Evolutionary conservation across 257 asterid genomes (phyloP).

Genomic region (Plectranthus barbatus): DNA sequence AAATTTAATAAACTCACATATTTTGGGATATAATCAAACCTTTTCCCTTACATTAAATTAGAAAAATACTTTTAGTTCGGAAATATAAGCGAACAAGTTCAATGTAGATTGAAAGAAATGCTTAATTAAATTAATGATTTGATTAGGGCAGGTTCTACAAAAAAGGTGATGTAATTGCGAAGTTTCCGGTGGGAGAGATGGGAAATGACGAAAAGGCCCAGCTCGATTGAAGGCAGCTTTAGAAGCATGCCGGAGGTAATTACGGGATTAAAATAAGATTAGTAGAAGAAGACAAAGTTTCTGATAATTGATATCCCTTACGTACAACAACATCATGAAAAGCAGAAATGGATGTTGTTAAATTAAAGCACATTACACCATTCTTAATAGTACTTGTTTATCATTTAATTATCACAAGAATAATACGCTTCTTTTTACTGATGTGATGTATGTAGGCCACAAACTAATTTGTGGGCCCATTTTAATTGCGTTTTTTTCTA

Average conservation of each 20-base stretch:
- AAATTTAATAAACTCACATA: no score
- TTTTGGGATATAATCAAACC: no score
- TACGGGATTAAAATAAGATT: slow-evolving; percentile 17
- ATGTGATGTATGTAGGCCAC: slow-evolving; percentile 10
- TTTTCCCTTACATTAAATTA: no score
- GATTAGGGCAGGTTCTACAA: no score
- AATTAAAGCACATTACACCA: slow-evolving; percentile 18
- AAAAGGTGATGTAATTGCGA: background rate
- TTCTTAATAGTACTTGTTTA: slow-evolving; percentile 5
- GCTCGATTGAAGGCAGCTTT: slow-evolving; percentile 19
- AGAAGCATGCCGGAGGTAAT: slow-evolving; percentile 26
- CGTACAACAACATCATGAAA: slow-evolving; percentile 27
- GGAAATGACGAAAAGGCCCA: background rate
- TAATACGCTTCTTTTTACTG: background rate
- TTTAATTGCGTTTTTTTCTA: background rate
- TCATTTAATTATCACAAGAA: background rate
- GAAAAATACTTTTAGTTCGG: no score
- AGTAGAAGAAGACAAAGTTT: background rate
- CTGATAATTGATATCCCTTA: slow-evolving; percentile 10
- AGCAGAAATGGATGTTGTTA: slow-evolving; percentile 10
- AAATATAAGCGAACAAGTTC: no score
- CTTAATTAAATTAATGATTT: no score
- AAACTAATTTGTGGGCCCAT: slow-evolving; percentile 22
- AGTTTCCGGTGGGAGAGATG: background rate
- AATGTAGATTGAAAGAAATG: no score